A percentile compares a stretch with the other conserved stretches of the same genome.
phyloP scores from a whole-genome alignment of 1,284 basidiomycete species.

The Leucoagaricus sp. region DNA sequence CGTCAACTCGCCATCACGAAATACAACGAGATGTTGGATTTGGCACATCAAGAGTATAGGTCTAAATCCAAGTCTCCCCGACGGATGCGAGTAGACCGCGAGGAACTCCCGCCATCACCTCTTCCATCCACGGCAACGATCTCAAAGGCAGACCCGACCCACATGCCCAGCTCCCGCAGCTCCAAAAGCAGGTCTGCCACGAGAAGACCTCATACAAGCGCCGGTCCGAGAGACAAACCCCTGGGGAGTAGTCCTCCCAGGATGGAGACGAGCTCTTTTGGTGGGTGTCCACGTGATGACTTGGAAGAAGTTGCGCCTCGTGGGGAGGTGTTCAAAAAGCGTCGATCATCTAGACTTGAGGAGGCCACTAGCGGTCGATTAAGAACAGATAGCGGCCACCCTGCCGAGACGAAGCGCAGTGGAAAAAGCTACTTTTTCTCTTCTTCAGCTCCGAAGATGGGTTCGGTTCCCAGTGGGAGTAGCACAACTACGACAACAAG shows the following conservation, averaged over 20 bases:
- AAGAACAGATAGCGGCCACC: constrained; percentile 15
- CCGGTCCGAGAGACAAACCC: constrained; percentile 58
- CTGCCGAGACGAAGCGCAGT: constrained; percentile 14
- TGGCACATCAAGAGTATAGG: constrained; percentile 33
- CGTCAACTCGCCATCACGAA: constrained; percentile 64
- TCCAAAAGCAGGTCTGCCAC: constrained; percentile 29
- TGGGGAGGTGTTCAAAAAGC: constrained; percentile 10
- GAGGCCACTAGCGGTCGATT: not conserved
- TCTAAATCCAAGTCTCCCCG: constrained; percentile 67
- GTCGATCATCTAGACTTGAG: constrained; percentile 11
- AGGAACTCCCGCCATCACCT: constrained; percentile 35
- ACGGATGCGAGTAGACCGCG: constrained; percentile 41
- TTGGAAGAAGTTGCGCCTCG: constrained; percentile 3
- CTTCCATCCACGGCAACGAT: constrained; percentile 13
- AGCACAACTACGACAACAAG: constrained; percentile 37
- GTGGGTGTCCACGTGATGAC: constrained; percentile 18
- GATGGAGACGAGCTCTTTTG: constrained; percentile 9
- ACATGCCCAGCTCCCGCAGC: constrained; percentile 6
- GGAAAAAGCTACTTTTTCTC: constrained; percentile 14
- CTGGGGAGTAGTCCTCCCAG: not conserved
- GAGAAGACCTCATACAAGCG: constrained; percentile 67
- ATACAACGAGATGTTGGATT: constrained; percentile 49
- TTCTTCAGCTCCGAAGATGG: constrained; percentile 24
- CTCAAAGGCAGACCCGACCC: not conserved
- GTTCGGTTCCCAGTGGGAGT: constrained; percentile 30